Base-by-base conservation (phyloP, 352 stramenopile genomes). In the Globisporangium carolinianum region DNA sequence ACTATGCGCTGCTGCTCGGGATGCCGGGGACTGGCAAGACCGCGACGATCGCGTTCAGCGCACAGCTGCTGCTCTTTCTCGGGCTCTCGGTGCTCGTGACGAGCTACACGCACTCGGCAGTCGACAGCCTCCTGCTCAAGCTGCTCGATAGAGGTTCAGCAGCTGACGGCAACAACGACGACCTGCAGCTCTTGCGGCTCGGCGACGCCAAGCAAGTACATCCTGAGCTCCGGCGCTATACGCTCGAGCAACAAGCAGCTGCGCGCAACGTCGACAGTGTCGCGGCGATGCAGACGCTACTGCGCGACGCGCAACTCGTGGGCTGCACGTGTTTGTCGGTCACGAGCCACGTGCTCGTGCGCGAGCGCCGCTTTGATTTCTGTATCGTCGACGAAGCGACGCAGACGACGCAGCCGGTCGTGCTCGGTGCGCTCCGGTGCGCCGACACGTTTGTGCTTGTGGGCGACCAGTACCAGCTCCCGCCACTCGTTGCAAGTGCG, bases 351-450 rank as follows among this genome's bases (percentile, higher is more conserved):
- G 80, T 88, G 32, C 63, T 95, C 4, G 91, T 94, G 56, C 56
- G 64, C 9, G 84, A 88, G 61, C 83, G 96, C 47, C 65, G 92
- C 15, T 99, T 98, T 65, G 97, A 99, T 71, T 95, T 98, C 59
- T 98, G 96, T 48, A 98, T 99, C 57, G 93, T 99, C 1, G 97
- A 99, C 52, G 97, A 99, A 73, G 97, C 96, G 5, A 96, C 95
- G 38, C 97, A 99, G 79, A 98, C 98, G n/a, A 98, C 87, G 9
- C 89, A 99, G 71, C 97, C 97, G 17, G 88, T 97, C 11, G 77
- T 97, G 37, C 56, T 99, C 8, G 94, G 95, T 5, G 87, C 95
- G n/a, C 64, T 99, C 5, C 83, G 91, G 51, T 87, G 80, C 48
- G 96, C 95, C 2, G 83, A 98, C 62, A 91, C 72, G 7, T 99